Percentiles rank a stretch among this genome's conserved stretches.
Evolutionary conservation across 1,284 basidiomycete genomes (phyloP).

Genomic region (Rhodotorula sp.): DNA sequence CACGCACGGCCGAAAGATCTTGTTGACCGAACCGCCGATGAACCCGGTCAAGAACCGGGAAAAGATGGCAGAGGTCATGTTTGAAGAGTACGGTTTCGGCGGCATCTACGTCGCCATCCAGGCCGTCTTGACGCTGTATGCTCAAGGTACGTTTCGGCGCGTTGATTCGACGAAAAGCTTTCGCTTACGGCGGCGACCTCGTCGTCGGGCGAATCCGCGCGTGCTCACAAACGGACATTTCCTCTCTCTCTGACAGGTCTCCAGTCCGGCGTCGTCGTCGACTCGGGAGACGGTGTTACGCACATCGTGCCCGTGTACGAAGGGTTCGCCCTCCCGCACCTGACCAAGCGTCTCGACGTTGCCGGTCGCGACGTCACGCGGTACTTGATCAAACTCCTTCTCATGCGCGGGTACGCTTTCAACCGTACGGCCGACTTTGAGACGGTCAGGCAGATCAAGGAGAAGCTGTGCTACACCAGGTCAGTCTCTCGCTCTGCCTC

Average conservation of each 20-base stretch:
- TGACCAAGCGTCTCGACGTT: conserved; percentile 91
- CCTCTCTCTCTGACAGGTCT: conserved; percentile 61
- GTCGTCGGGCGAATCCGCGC: too few relatives aligned
- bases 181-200: not conserved
- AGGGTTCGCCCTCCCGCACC: conserved; percentile 90
- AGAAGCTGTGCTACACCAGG: conserved; percentile 97
- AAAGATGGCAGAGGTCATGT: conserved; percentile 97
- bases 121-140: conserved; percentile 95
- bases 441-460: conserved; percentile 97
- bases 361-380: conserved; percentile 97
- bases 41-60: conserved; percentile 92
- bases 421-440: conserved; percentile 99
- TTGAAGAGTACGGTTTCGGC: conserved; percentile 95
- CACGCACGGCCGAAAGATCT: conserved; percentile 80
- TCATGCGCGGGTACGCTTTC: conserved; percentile 99
- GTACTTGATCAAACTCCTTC: conserved; percentile 95
- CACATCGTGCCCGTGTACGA: conserved; percentile 99
- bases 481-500: conserved; percentile 47
- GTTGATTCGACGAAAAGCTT: not conserved
- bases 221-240: not conserved
- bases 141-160: conserved; percentile 68
- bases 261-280: conserved; percentile 96
- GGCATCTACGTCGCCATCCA: conserved; percentile 98
- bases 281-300: conserved; percentile 98
- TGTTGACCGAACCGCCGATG: conserved; percentile 99